Base-by-base conservation (phyloP, 345 rosid species). In the Arabis hirsuta region DNA sequence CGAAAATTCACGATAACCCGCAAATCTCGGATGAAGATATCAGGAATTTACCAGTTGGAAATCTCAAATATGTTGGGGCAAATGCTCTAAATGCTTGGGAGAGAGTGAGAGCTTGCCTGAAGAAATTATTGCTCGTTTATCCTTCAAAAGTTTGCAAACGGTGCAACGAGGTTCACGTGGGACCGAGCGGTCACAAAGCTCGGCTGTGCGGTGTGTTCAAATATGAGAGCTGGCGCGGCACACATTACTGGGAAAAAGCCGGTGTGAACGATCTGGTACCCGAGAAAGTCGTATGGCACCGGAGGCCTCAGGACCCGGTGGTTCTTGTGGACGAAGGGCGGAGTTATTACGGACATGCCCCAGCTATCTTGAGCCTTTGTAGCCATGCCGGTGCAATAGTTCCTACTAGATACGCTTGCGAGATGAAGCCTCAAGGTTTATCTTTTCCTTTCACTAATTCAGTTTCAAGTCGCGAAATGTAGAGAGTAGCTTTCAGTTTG, bases 131-230 rank as follows among this genome's bases (percentile, higher is more conserved):
- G 56, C 55, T 84, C 43, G 85, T 75, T 69, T 91, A 91, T 81
- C 90, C 95, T 0, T 83, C 87, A 6, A 94, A 88, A 79, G 91
- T 88, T 50, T 91, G 97, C 72, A 80, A 81, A 76, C 55, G 84
- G 39, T 94, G 97, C 76, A 82, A 88, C 4, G 96, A 89, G 80
- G 87, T 88, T 81, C 96, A 94, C 61, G 74, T 91, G 1, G 97
- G 98, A 26, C 89, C 83, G 1, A 86, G 93, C 16, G 99, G 99
- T 67, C 93, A 91, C 58, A 90, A 81, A 79, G 96, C 96, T 71
- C 84, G 85, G 57, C 82, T 81, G 43, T 87, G 97, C 71, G 96
- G 97, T 74, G 82, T 91, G 45, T 94, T 89, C 78, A 91, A 86
- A 79, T 83, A 86, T 12, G 87, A 91, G 76, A 89, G 84, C 67